A percentile compares a stretch with the other conserved stretches of the same genome.
Conservation (phyloP, 768 basidiomycete species). For the Tricholoma matsutake region DNA sequence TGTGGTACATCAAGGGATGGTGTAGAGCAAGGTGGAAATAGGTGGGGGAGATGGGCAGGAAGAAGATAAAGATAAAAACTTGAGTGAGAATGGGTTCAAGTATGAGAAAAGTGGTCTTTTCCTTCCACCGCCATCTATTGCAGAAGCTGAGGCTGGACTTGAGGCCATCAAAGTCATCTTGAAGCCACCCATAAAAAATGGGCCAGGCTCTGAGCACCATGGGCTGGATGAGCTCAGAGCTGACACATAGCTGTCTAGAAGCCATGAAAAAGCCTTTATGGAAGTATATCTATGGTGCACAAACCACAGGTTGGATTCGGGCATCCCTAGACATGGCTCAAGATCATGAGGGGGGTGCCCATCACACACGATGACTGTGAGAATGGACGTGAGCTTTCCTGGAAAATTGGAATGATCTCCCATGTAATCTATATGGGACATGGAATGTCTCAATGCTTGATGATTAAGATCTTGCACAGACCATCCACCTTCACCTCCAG, state of each 20-base stretch:
- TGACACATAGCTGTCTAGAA: constrained; percentile 4
- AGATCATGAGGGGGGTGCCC: not conserved
- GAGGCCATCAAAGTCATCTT: constrained; percentile 10
- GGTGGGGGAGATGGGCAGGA: not conserved
- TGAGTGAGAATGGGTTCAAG: not conserved
- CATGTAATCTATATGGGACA: not conserved
- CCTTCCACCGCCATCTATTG: constrained; percentile 11
- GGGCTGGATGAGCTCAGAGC: constrained; percentile 10
- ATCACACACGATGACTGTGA: constrained; percentile 1
- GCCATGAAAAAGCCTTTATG: constrained; percentile 5
- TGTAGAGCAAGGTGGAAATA: not conserved
- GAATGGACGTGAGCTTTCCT: constrained; percentile 4
- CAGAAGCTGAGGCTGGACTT: constrained; percentile 8
- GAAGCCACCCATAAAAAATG: constrained; percentile 9
- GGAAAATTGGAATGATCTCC: not conserved
- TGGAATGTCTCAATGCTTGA: constrained; percentile 6
- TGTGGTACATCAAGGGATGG: not conserved
- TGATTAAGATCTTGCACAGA: constrained; percentile 12
- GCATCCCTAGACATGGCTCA: constrained; percentile 3
- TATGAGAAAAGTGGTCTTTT: not conserved
- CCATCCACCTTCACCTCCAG: constrained; percentile 14
- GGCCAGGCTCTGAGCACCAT: constrained; percentile 8
- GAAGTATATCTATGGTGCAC: constrained; percentile 3
- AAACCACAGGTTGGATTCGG: not conserved
- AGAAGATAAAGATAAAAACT: not conserved